Base-by-base conservation (phyloP, 139 green algal species). In the Penium margaritaceum region DNA sequence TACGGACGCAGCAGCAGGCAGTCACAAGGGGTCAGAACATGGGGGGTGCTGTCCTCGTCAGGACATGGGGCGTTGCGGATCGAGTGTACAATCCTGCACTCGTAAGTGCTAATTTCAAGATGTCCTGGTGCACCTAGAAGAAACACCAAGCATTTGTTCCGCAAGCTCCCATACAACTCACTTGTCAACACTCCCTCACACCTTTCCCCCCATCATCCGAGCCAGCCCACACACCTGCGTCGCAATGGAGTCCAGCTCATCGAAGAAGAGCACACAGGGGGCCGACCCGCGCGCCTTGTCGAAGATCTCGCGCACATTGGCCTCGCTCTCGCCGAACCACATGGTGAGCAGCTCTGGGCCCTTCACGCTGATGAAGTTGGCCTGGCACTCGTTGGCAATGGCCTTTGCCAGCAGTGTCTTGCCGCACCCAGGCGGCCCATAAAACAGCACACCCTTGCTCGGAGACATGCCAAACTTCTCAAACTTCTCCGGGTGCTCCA, bases 401-500 rank as follows among this genome's bases (percentile, higher is more conserved):
- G 95, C 95, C 88, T 99, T 99, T 70, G 95, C 95, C 71, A 99
- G 89, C 77, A 99, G 88, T 21, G 95, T 99, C 90, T 99, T 99
- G 73, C 95, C 95, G 79, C 94, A 98, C 41, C 94, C 93, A 34
- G 95, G 95, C 0, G 95, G 94, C 43, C 95, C 95, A 63, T 99
- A 99, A 86, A 99, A 98, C 7, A 99, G 88, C 61, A 99, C 95
- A 24, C 95, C 95, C 89, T 99, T 99, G 76, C 83, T 92, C 5
- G 94, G 95, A 1, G 91, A 85, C 94, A 99, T 99, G 80, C 95
- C 95, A 83, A 97, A 98, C 88, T 99, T 98, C 84, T 99, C 94
- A 75, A 98, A 99, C 87, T 97, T 96, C 82, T 96, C 91, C 17
- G 91, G 91, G 80, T 96, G 91, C 86, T 94, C 90, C 60, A 96